Conservation (phyloP, 257 asterid genomes). For the Ehretia macrophylla region DNA sequence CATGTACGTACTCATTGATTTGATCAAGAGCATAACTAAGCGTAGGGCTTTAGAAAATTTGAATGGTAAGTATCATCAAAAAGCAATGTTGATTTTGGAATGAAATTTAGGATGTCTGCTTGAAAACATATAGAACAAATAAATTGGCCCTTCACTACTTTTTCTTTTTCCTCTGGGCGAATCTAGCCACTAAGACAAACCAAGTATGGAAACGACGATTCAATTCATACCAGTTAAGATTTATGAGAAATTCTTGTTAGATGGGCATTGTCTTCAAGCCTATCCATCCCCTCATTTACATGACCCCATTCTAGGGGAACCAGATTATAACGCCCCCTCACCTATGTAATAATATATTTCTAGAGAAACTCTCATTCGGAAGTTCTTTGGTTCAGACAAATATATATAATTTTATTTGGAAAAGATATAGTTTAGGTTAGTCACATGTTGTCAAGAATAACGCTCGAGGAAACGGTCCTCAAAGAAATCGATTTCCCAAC, state of each 20-base stretch:
- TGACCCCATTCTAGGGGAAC: slow-evolving; percentile 43
- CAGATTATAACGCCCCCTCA: not conserved
- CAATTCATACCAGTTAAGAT: slow-evolving; percentile 54
- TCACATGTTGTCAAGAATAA: too few species aligned
- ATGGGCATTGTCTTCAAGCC: slow-evolving; percentile 44
- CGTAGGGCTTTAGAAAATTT: too few species aligned
- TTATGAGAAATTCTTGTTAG: slow-evolving; percentile 42
- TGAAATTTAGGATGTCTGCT: not conserved
- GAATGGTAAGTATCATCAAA: too few species aligned
- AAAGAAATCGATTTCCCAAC: too few species aligned
- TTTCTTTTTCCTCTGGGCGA: slow-evolving; percentile 11
- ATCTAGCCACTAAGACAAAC: slow-evolving; percentile 37
- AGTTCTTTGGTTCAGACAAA: too few species aligned
- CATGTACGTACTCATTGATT: too few species aligned
- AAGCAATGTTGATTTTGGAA: too few species aligned
- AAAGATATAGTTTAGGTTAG: too few species aligned
- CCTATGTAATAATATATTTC: not conserved
- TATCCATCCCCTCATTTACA: slow-evolving; percentile 55
- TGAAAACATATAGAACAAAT: not conserved
- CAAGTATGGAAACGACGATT: slow-evolving; percentile 56
- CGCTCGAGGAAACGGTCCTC: too few species aligned
- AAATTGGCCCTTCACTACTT: not conserved
- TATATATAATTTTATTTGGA: too few species aligned
- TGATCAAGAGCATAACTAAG: too few species aligned
- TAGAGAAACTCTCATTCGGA: too few species aligned